phyloP scores from a whole-genome alignment of 2,329 filamentous ascomycete genomes.

The Monascus ruber region DNA sequence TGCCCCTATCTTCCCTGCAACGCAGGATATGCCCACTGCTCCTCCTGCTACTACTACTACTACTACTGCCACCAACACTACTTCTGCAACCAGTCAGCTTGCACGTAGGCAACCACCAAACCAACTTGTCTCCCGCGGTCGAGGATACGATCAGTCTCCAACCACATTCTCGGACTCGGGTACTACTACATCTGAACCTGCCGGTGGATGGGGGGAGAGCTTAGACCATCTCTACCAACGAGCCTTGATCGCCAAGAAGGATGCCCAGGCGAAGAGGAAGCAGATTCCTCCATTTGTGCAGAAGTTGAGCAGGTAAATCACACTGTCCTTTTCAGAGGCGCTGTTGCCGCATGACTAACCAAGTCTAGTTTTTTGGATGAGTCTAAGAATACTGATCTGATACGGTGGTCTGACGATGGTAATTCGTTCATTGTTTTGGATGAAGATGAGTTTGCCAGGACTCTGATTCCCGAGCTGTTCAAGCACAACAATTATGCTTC shows the following conservation, averaged over 20 bases:
- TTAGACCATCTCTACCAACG: conserved; percentile 69
- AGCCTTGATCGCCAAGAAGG: conserved; percentile 71
- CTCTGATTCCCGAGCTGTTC: conserved; percentile 62
- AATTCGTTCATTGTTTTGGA: conserved; percentile 95
- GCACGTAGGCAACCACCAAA: conserved; percentile 27
- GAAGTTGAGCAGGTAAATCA: conserved; percentile 80
- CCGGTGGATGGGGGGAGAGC: conserved; percentile 45
- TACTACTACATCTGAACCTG: conserved; percentile 12
- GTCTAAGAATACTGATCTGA: conserved; percentile 83
- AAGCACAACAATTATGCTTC: conserved; percentile 73
- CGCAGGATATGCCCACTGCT: conserved; percentile 41
- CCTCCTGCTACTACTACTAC: conserved; percentile 19
- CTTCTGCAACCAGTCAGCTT: conserved; percentile 26
- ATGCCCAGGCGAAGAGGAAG: conserved; percentile 81
- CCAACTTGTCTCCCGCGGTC: conserved; percentile 27
- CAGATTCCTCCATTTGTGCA: conserved; percentile 97
- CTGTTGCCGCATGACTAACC: conserved; percentile 3
- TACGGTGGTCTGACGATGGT: conserved; percentile 92
- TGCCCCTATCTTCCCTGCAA: conserved; percentile 22
- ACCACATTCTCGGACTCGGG: conserved; percentile 18
- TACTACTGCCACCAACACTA: background rate
- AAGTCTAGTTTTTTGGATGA: conserved; percentile 73
- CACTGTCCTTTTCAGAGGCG: background rate
- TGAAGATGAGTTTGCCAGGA: conserved; percentile 77
- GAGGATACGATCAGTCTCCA: conserved; percentile 27